These are phyloP conservation scores for Acanthochlamys bracteata DNA, from an alignment of 106 monocot genomes.

Conservation along the genomic window DNA sequence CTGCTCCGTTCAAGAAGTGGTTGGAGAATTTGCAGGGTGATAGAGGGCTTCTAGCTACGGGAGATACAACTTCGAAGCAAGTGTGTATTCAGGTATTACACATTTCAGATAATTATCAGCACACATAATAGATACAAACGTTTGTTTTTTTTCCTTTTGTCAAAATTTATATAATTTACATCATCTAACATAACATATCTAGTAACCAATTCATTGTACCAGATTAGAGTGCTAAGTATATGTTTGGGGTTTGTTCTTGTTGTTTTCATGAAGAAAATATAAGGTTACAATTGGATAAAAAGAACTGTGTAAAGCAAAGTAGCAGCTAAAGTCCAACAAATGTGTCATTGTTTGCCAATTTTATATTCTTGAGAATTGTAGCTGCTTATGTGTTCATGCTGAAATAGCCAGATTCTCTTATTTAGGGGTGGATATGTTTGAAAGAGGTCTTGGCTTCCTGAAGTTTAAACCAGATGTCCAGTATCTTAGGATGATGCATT, in stretches of 20 bases:
- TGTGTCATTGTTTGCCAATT: neutral
- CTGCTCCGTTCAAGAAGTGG: conserved; percentile 79
- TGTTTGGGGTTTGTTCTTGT: too few species aligned
- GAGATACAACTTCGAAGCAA: conserved; percentile 44
- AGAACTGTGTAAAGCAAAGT: too few species aligned
- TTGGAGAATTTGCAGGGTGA: conserved; percentile 80
- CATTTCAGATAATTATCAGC: neutral
- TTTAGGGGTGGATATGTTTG: conserved; percentile 97
- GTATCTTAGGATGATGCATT: neutral
- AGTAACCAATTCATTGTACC: too few species aligned
- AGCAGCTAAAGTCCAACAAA: too few species aligned
- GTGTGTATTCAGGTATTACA: conserved; percentile 71
- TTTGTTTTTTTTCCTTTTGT: neutral
- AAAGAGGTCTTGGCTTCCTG: conserved; percentile 69
- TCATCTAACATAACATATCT: too few species aligned
- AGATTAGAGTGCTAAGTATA: too few species aligned
- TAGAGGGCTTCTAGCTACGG: conserved; percentile 56
- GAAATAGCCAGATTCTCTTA: conserved; percentile 4
- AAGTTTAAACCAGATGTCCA: conserved; percentile 90
- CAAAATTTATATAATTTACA: neutral
- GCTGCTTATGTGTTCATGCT: neutral
- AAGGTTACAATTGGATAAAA: too few species aligned
- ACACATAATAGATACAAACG: neutral
- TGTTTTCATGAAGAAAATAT: too few species aligned
- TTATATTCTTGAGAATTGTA: neutral